Evolutionary conservation across 2,329 filamentous ascomycete genomes (phyloP), one percentile per base, ranked within the genome.

Genomic region (Trichophyton equinum): DNA sequence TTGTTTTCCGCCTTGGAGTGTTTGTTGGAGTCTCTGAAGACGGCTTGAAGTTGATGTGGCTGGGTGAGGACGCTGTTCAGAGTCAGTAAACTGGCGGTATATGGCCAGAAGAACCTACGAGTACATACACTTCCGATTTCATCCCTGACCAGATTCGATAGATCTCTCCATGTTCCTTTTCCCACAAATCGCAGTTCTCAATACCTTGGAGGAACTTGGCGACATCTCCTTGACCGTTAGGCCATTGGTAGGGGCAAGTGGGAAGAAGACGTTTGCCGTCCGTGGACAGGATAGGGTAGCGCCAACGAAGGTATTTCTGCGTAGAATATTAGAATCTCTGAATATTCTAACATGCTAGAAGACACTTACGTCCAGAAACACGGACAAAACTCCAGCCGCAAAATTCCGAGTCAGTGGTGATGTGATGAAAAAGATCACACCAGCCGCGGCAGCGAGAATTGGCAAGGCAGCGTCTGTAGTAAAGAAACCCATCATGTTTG

Each of bases 1-100:
- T 77, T 77, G 61, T 72, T 70, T 1, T 61, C 42, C 1, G 75
- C 77, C 63, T 80, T 79, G 20, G 61, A 47, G 63, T 79, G 77
- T 44, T 66, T 70, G 60, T 78, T 69, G 0, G 77, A 80, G 63
- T 79, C 77, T 36, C 67, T 69, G 63, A 77, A 78, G 4, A 78
- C 68, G 0, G 63, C 62, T 62, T 73, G 60, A 0, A 78, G 59
- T 58, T 78, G 65, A 3, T 70, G 64, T 2, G 75, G 70, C 4
- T 64, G 46, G 0, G 71, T 74, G 4, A 78, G 56, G 1, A 78
- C 73, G 11, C 73, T 76, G 55, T 22, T 22, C 4, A 22, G 22
- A n/a, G 22, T 55, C 30, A 30, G 51, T 38, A 13, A 38, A 38
- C 9, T 3, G 8, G 33, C 13, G 6, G 33, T 13, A 38, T 13